These are phyloP conservation scores for Stramenopiles sp. DNA, from an alignment of 352 stramenopile genomes.

Conservation along the genomic window DNA sequence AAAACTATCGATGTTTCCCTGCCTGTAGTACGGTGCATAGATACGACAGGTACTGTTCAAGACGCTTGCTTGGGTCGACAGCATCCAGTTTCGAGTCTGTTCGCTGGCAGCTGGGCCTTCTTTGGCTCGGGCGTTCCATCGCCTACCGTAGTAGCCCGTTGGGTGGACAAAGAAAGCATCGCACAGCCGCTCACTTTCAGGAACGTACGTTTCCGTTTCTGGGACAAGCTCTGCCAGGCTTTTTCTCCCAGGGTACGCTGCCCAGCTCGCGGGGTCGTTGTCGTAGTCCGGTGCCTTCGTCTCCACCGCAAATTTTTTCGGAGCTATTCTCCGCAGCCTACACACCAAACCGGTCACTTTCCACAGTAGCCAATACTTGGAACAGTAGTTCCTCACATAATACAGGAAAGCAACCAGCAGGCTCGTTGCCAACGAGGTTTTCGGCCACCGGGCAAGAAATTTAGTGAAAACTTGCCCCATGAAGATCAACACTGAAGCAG, in stretches of 20 bases:
- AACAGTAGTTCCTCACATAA: too few relatives aligned
- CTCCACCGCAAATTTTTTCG: too few relatives aligned
- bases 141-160: neutral
- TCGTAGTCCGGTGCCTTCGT: too few relatives aligned
- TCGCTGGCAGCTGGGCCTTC: neutral
- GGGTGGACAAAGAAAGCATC: neutral
- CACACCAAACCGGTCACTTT: too few relatives aligned
- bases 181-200: neutral
- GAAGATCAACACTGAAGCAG: too few relatives aligned
- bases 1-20: neutral
- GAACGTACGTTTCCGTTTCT: neutral
- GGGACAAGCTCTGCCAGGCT: neutral
- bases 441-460: too few relatives aligned
- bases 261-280: too few relatives aligned
- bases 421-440: too few relatives aligned
- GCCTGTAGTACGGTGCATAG: neutral
- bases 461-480: too few relatives aligned
- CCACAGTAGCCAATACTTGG: too few relatives aligned
- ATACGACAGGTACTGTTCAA: neutral
- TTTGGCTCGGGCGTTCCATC: neutral
- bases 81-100: neutral
- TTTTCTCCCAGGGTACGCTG: neutral
- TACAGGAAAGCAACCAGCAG: too few relatives aligned
- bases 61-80: neutral
- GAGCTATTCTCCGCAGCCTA: too few relatives aligned